phyloP scores from a whole-genome alignment of 225 moss, liverwort and hornwort genomes.

The Pleurozium schreberi region DNA sequence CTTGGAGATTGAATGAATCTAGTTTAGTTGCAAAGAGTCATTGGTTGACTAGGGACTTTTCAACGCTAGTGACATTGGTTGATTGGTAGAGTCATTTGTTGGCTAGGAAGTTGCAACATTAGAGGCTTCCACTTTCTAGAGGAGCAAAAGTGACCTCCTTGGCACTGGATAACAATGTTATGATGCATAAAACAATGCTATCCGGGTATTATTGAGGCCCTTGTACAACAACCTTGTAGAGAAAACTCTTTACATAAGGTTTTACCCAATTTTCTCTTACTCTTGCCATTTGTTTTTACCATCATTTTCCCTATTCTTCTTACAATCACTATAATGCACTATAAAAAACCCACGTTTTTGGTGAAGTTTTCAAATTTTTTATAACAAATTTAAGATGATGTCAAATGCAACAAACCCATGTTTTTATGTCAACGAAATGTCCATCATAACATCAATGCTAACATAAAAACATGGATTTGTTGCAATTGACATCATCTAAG shows the following conservation, averaged over 20 bases:
- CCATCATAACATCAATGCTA: too few relatives aligned
- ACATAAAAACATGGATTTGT: too few relatives aligned
- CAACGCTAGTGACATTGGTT: neutral
- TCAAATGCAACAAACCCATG: too few relatives aligned
- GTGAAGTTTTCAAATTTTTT: too few relatives aligned
- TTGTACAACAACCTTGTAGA: neutral
- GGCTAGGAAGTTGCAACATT: rapidly evolving
- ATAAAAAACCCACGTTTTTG: too few relatives aligned
- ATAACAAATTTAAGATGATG: too few relatives aligned
- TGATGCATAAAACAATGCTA: rapidly evolving
- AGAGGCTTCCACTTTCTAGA: rapidly evolving
- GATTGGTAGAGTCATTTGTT: neutral
- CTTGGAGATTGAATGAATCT: neutral
- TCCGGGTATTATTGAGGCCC: rapidly evolving
- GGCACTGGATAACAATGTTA: neutral
- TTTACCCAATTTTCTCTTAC: neutral
- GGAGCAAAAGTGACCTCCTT: rapidly evolving
- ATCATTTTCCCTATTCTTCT: neutral
- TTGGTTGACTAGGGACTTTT: neutral
- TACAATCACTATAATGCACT: neutral
- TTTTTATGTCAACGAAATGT: too few relatives aligned
- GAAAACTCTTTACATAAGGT: neutral
- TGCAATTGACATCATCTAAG: too few relatives aligned
- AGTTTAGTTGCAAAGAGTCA: neutral
- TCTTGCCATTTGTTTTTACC: neutral